Base-by-base conservation (phyloP, 352 stramenopile species). In the Phytopythium mirpurense region DNA sequence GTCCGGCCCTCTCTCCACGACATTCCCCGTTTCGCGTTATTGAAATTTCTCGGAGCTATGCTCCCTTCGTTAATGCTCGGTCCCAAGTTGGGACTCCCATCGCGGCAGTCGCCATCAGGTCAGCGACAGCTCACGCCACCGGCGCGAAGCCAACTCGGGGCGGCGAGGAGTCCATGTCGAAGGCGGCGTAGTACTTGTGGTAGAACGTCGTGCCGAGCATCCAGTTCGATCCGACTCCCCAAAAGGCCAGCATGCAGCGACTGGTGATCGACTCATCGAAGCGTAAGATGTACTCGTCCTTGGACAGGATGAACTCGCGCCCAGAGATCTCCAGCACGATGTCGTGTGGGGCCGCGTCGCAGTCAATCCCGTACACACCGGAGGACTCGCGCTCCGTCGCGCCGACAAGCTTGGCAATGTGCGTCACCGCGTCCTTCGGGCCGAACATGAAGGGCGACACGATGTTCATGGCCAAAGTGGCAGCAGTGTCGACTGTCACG, bases 281-380 rank as follows among this genome's bases (percentile, higher is more conserved):
- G n/a, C n/a, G n/a, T n/a, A n/a, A n/a, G 12, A 97, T 74, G 61
- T 97, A 96, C 35, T 97, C 74, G 16, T 93, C 69, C 62, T 87
- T 80, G 43, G 77, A 74, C 41, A 98, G 76, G 18, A 70, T 83
- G 56, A 95, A 98, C 32, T 69, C 68, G 34, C 88, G 89, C 42
- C 90, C 90, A 47, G 68, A 75, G 60, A 97, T 77, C 34, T 59
- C 74, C 47, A 97, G 96, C 21, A 74, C 77, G 57, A 98, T 79
- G 61, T 95, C 86, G 9, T 86, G 86, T 51, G 70, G 71, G 5
- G 86, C 60, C 26, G 72, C 77, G 19, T 64, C 62, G 63, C 93
- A 98, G 62, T 94, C 83, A 60, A 98, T 88, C 37, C 83, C 83
- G 67, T 97, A 98, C 62, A 97, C 68, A 45, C 81, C 91, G 32